phyloP scores from a whole-genome alignment of 257 asterid species.

The Scutellaria minor region DNA sequence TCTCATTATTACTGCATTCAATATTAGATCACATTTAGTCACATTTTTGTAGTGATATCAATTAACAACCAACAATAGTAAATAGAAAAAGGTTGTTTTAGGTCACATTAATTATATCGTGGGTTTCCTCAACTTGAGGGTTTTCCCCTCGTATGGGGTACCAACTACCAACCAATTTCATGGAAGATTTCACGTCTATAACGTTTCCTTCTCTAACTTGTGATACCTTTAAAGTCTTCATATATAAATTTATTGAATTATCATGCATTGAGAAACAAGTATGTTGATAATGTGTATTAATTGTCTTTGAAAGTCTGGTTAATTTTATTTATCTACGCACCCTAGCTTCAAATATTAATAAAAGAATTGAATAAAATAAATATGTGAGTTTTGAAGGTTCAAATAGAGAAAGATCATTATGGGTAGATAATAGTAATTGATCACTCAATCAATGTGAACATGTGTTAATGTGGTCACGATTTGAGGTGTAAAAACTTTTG shows the following conservation, averaged over 20 bases:
- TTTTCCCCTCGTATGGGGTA: not conserved
- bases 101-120: constrained; percentile 27
- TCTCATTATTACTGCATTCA: constrained; percentile 13
- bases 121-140: constrained; percentile 6
- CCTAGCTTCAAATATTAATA: too few relatives aligned
- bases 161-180: constrained; percentile 3
- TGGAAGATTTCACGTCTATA: not conserved
- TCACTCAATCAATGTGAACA: too few relatives aligned
- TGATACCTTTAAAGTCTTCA: not conserved
- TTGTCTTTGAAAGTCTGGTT: not conserved
- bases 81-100: not conserved
- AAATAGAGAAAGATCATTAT: too few relatives aligned
- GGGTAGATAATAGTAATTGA: too few relatives aligned
- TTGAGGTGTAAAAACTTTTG: too few relatives aligned
- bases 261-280: not conserved
- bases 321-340: too few relatives aligned
- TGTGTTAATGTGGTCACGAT: too few relatives aligned
- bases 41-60: constrained; percentile 27
- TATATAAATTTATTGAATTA: not conserved
- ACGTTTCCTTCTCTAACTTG: not conserved
- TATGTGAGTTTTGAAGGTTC: too few relatives aligned
- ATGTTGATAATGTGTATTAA: not conserved
- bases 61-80: constrained; percentile 14
- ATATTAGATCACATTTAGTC: not conserved
- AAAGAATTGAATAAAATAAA: too few relatives aligned